Conservation (phyloP, 176 grass and related monocot genomes). For the Carex pumila region DNA sequence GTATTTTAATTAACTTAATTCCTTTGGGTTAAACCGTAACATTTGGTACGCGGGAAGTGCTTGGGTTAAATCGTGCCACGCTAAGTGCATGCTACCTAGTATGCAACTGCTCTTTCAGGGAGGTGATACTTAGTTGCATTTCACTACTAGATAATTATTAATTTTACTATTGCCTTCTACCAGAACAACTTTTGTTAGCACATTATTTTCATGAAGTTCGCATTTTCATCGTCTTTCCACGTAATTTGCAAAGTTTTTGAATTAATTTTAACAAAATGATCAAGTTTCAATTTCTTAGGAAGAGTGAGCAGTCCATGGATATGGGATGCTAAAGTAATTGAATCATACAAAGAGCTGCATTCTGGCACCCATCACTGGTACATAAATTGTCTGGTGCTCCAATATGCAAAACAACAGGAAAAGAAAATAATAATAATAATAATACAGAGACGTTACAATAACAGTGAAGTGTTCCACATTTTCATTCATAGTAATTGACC, state of each 20-base stretch:
- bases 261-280: not conserved
- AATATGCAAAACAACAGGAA: not conserved
- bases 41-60: too few species aligned
- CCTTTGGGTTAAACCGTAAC: too few species aligned
- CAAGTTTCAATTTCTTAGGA: not conserved
- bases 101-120: too few species aligned
- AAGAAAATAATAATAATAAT: not conserved
- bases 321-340: not conserved
- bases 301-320: not conserved
- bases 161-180: not conserved
- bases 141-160: too few species aligned
- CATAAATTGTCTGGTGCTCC: not conserved
- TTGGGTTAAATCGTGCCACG: too few species aligned
- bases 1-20: too few species aligned
- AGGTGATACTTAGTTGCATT: too few species aligned
- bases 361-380: not conserved
- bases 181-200: not conserved
- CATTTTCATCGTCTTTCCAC: not conserved
- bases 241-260: not conserved
- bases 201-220: not conserved
- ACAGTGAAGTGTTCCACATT: not conserved
- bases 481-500: not conserved
- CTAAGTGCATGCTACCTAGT: too few species aligned
- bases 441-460: not conserved
- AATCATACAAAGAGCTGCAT: not conserved